Evolutionary conservation across 805 yeast genomes (phyloP), one percentile per base, ranked within the genome.

Genomic region (Ogataea philodendri): DNA sequence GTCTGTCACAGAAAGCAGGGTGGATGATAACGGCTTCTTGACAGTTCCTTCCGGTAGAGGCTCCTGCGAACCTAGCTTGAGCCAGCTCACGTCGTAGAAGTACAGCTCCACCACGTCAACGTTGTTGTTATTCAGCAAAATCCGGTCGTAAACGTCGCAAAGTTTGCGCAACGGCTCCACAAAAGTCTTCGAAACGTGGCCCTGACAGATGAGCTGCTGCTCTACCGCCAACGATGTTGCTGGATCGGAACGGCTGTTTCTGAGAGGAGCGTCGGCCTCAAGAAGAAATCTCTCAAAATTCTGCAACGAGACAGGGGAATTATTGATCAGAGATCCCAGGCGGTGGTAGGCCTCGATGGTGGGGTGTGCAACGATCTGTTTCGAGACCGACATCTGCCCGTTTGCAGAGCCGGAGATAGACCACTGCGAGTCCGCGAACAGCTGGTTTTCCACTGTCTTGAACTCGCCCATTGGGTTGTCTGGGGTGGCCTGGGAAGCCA

Each of bases 31-130:
- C 30, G 10, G 22, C 19, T 34, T 26, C 7, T 22, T 26, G 13
- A 18, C 23, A 8, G 13, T 8, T 9, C 8, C 22, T 16, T 14
- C 23, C 17, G 32, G 39, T 14, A 39, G 41, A 16, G 41, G 32
- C 15, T 51, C 56, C 1, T 44, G 45, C 13, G 19, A 9, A 9
- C 39, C 49, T 7, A 74, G 48, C 7, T 70, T 67, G 11, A 84
- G 62, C 94, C 94, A 84, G 17, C 67, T 65, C 1, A 78, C 76
- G 46, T 82, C 78, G 50, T 79, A 76, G 44, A 79, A 76, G 49
- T 73, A 81, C 17, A 87, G 48, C 6, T 70, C 74, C 2, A 81
- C 67, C 1, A 72, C 60, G 44, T 74, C 70, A 16, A 71, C 62
- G 16, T 69, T 74, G 5, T 73, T 66, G 18, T 59, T 55, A 11